Percentiles rank a stretch among this genome's conserved stretches.
These are phyloP conservation scores for Amanita subjunquillea DNA, from an alignment of 768 basidiomycete species.

Conservation along the genomic window DNA sequence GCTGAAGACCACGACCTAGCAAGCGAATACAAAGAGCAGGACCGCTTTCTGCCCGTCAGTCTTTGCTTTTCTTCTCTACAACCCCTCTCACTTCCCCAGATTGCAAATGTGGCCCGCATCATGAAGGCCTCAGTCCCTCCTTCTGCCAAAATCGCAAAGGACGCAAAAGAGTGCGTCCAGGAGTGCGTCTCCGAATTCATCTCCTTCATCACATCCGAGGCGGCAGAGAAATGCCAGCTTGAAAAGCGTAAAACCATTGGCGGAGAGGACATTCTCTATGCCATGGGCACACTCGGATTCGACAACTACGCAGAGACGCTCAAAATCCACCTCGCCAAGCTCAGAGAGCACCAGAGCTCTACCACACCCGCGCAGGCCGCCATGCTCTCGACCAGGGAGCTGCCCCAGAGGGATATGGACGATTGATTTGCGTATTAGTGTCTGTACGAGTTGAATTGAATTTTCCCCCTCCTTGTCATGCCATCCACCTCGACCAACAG, in stretches of 20 bases:
- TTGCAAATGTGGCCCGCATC: constrained; percentile 95
- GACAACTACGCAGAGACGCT: constrained; percentile 91
- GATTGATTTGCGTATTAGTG: neutral
- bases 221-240: constrained; percentile 86
- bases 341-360: constrained; percentile 40
- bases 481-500: no score
- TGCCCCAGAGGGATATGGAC: constrained; percentile 4
- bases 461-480: neutral
- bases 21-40: constrained; percentile 91
- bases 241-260: constrained; percentile 98
- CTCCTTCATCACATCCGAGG: constrained; percentile 94
- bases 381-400: neutral
- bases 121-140: constrained; percentile 90
- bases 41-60: constrained; percentile 86
- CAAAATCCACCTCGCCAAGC: constrained; percentile 86
- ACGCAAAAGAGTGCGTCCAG: constrained; percentile 97
- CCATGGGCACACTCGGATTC: constrained; percentile 89
- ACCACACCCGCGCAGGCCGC: neutral
- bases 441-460: neutral
- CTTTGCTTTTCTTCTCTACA: neutral
- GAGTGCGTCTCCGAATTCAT: constrained; percentile 99
- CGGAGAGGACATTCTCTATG: constrained; percentile 93
- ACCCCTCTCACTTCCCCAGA: constrained; percentile 32
- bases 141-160: constrained; percentile 93
- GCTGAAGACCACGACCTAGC: constrained; percentile 47